Evolutionary conservation across 768 basidiomycete species (phyloP).

Genomic region (Albatrellus ellisii): DNA sequence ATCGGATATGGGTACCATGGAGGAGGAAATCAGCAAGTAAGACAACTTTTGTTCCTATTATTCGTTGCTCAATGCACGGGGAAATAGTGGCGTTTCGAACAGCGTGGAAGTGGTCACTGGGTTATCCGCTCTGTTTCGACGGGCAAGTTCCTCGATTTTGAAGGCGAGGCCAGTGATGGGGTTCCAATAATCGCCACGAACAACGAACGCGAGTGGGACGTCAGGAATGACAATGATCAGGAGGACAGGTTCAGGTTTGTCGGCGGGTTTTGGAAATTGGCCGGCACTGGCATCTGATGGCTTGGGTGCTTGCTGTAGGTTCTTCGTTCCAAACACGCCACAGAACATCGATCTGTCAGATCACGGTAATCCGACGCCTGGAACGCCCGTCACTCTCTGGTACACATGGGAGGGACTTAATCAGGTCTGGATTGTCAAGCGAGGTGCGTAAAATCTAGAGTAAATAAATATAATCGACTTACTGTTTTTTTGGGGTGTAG

Average conservation of each 20-base stretch:
- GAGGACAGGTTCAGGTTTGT: slow-evolving; percentile 29
- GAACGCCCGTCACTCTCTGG: slow-evolving; percentile 36
- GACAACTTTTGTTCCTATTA: no score
- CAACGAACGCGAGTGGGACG: slow-evolving; percentile 32
- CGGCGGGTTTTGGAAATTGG: not conserved
- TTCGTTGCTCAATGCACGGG: no score
- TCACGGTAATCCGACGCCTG: slow-evolving; percentile 30
- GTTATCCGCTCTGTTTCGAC: slow-evolving; percentile 29
- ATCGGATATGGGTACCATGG: slow-evolving; percentile 33
- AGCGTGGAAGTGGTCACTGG: slow-evolving; percentile 25
- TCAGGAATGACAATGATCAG: slow-evolving; percentile 32
- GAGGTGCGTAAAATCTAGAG: slow-evolving; percentile 3
- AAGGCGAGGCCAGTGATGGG: slow-evolving; percentile 27
- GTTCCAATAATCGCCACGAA: slow-evolving; percentile 25
- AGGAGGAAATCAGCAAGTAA: slow-evolving; percentile 39
- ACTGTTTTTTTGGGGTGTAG: no score
- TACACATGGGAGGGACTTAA: slow-evolving; percentile 33
- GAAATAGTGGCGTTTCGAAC: slow-evolving; percentile 33
- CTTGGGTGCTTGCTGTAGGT: slow-evolving; percentile 17
- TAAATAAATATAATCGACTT: no score
- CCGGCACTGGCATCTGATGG: not conserved
- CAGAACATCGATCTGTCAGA: slow-evolving; percentile 35
- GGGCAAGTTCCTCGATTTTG: slow-evolving; percentile 28
- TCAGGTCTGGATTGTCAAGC: slow-evolving; percentile 36
- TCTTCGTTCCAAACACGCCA: slow-evolving; percentile 30